phyloP scores from a whole-genome alignment of 202 grass and related monocot species.

The Eragrostis tef region DNA sequence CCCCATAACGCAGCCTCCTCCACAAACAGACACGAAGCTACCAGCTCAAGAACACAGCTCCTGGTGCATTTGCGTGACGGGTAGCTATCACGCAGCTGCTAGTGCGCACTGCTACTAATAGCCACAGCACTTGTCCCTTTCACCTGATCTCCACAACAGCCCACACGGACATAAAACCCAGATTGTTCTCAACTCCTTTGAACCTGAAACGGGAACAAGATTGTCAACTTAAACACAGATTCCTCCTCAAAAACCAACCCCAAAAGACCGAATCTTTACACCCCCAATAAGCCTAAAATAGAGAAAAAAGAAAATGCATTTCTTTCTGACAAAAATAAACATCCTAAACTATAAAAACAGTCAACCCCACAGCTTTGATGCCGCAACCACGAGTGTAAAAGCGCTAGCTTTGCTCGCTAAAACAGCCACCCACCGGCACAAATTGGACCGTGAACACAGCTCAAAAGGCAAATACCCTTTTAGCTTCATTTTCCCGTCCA shows the following conservation, averaged over 20 bases:
- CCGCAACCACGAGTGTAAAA: constrained; percentile 41
- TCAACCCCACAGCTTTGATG: constrained; percentile 27
- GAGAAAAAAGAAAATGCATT: background rate
- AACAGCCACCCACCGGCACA: constrained; percentile 20
- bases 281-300: constrained; percentile 17
- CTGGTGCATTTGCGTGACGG: constrained; percentile 33
- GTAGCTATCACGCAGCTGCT: constrained; percentile 15
- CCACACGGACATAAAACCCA: background rate
- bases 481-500: constrained; percentile 10
- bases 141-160: constrained; percentile 48
- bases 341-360: constrained; percentile 10
- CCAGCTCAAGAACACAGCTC: constrained; percentile 31
- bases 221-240: constrained; percentile 35
- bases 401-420: constrained; percentile 29
- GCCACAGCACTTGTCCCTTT: constrained; percentile 47
- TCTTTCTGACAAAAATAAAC: background rate
- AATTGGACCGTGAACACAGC: constrained; percentile 28
- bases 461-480: constrained; percentile 36
- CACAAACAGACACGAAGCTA: constrained; percentile 8
- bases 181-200: constrained; percentile 27
- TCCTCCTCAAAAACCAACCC: constrained; percentile 9
- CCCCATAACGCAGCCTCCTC: constrained; percentile 52
- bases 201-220: constrained; percentile 47
- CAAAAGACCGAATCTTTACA: constrained; percentile 39
- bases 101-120: background rate